phyloP scores from a whole-genome alignment of 371 early-diverging fungal species.

The Globomyces sp. region DNA sequence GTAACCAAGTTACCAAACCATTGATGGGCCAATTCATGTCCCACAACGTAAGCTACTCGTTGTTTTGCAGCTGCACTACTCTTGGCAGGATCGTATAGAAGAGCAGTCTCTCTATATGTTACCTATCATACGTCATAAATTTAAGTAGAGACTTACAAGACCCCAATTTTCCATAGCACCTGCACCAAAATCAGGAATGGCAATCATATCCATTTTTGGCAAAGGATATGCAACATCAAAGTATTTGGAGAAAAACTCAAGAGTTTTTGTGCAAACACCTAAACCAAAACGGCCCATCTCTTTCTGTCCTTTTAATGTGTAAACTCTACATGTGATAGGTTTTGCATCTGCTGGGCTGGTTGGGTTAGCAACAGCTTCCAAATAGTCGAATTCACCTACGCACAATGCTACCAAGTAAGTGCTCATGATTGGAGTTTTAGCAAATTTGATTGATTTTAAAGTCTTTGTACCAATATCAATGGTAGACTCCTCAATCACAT shows the following conservation, averaged over 20 bases:
- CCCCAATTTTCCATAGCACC: constrained; percentile 93
- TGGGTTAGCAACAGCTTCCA: constrained; percentile 70
- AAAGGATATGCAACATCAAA: constrained; percentile 86
- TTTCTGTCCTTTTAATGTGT: constrained; percentile 66
- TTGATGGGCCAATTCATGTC: constrained; percentile 95
- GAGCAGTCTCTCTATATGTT: constrained; percentile 79
- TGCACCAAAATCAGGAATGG: constrained; percentile 85
- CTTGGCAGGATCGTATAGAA: constrained; percentile 67
- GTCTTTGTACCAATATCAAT: constrained; percentile 41
- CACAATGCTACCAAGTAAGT: constrained; percentile 91
- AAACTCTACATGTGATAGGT: constrained; percentile 71
- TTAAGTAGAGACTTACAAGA: constrained; percentile 49
- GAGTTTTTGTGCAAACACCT: constrained; percentile 64
- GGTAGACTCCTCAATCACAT: constrained; percentile 49
- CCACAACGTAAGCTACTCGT: constrained; percentile 75
- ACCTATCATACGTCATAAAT: too few species aligned
- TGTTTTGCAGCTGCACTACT: constrained; percentile 68
- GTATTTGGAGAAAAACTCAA: constrained; percentile 80
- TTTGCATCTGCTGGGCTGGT: constrained; percentile 60
- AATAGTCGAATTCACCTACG: constrained; percentile 86
- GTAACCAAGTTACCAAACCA: constrained; percentile 98
- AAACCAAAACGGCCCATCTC: constrained; percentile 60
- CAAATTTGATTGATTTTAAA: constrained; percentile 70
- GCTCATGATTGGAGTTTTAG: constrained; percentile 82
- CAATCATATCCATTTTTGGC: constrained; percentile 78